Conservation (phyloP, 2,329 filamentous ascomycete species). For the Calycina herbarum region DNA sequence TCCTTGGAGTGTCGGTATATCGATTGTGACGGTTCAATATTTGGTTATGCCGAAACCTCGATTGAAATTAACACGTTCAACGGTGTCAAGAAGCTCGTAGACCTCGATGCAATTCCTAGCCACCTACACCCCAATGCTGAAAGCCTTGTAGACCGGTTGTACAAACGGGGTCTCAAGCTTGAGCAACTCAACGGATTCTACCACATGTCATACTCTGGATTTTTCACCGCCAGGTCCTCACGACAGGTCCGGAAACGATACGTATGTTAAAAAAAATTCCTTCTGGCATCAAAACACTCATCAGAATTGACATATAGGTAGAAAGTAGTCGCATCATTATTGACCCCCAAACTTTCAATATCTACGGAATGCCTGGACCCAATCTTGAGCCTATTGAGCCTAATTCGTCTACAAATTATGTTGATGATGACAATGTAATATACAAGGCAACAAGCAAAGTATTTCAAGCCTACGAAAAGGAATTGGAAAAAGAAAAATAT, state of each 20-base stretch:
- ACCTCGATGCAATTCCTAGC: constrained; percentile 21
- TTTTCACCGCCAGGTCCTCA: constrained; percentile 23
- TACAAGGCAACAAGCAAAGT: constrained; percentile 19
- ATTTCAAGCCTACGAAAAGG: constrained; percentile 19
- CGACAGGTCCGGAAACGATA: constrained; percentile 22
- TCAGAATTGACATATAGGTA: constrained; percentile 15
- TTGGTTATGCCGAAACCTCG: constrained; percentile 24
- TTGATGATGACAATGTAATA: constrained; percentile 16
- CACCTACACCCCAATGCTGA: constrained; percentile 21
- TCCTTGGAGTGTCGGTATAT: constrained; percentile 22
- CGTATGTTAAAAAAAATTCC: constrained; percentile 16
- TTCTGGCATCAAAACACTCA: constrained; percentile 11
- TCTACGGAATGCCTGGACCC: constrained; percentile 19
- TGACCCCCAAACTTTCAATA: constrained; percentile 22
- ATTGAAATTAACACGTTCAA: constrained; percentile 20
- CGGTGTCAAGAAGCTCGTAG: constrained; percentile 18
- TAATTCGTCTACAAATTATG: not conserved
- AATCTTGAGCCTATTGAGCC: constrained; percentile 16
- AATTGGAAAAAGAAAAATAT: constrained; percentile 12
- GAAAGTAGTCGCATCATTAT: constrained; percentile 25
- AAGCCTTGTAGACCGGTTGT: constrained; percentile 16
- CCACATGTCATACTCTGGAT: constrained; percentile 26
- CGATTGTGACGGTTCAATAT: constrained; percentile 21
- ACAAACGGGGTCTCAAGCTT: constrained; percentile 16
- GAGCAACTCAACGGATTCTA: constrained; percentile 22